These are phyloP conservation scores for Ogataea saltuana DNA, from an alignment of 805 yeast genomes.

Conservation along the genomic window DNA sequence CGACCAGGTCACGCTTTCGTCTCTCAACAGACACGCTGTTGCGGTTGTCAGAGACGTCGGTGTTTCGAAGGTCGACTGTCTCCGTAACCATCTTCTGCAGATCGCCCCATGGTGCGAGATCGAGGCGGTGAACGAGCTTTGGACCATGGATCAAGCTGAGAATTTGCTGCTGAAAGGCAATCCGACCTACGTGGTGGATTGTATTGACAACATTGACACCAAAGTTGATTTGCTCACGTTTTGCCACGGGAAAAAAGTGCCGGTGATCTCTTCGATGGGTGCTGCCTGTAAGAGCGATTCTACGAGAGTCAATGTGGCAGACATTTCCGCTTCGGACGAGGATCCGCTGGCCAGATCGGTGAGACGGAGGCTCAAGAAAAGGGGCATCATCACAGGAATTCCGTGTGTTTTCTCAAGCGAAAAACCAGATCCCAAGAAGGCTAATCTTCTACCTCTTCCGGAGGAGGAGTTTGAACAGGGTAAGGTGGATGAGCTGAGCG, in stretches of 20 bases:
- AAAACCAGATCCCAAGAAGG: conserved; percentile 95
- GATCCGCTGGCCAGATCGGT: conserved; percentile 90
- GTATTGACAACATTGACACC: conserved; percentile 97
- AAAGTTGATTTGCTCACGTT: conserved; percentile 85
- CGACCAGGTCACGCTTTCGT: conserved; percentile 92
- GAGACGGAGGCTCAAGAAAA: conserved; percentile 76
- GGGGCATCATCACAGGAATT: conserved; percentile 74
- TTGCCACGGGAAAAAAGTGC: conserved; percentile 59
- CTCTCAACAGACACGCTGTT: conserved; percentile 91
- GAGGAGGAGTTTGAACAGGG: conserved; percentile 82
- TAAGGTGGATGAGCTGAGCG: conserved; percentile 81
- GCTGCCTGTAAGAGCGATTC: conserved; percentile 98
- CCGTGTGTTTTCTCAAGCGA: conserved; percentile 92
- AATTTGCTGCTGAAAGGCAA: conserved; percentile 53
- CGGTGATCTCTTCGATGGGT: conserved; percentile 91
- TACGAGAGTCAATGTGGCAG: conserved; percentile 85
- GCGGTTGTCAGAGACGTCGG: conserved; percentile 94
- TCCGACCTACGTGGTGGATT: conserved; percentile 86
- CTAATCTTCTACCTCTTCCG: conserved; percentile 79
- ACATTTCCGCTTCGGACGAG: conserved; percentile 86
- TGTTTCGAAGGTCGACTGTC: conserved; percentile 79
- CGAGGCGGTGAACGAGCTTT: conserved; percentile 74
- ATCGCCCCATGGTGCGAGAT: conserved; percentile 95
- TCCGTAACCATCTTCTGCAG: conserved; percentile 62
- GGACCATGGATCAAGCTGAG: conserved; percentile 68